phyloP scores from a whole-genome alignment of 352 stramenopile genomes.

The Phytophthora sp. region DNA sequence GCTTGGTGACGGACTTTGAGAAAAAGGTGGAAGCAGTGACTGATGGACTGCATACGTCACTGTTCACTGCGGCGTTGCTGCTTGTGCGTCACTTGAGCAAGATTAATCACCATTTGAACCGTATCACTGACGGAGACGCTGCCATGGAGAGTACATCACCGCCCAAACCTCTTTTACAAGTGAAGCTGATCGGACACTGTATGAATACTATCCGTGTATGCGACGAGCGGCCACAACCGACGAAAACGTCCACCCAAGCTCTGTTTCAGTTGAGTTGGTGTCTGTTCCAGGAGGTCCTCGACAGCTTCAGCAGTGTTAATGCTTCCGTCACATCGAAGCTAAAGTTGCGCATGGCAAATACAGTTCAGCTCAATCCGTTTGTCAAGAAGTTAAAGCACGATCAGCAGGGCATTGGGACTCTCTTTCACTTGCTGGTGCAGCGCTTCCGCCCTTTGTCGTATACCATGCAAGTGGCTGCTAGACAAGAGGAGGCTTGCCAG shows the following conservation, averaged over 20 bases:
- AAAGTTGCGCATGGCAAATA: conserved; percentile 45
- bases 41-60: conserved; percentile 41
- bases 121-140: conserved; percentile 5
- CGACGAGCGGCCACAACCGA: conserved; percentile 26
- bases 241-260: conserved; percentile 19
- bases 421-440: conserved; percentile 61
- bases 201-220: conserved; percentile 57
- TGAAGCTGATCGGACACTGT: conserved; percentile 64
- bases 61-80: conserved; percentile 60
- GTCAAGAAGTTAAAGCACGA: conserved; percentile 58
- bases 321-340: conserved; percentile 15
- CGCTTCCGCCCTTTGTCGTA: conserved; percentile 47
- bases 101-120: conserved; percentile 13
- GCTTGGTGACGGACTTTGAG: conserved; percentile 38
- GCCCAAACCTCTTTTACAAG: conserved; percentile 39
- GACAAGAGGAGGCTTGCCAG: conserved; percentile 49
- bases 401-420: conserved; percentile 48
- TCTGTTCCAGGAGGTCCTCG: conserved; percentile 61
- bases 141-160: conserved; percentile 27
- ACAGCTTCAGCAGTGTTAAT: conserved; percentile 43
- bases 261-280: conserved; percentile 76
- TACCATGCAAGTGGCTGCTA: conserved; percentile 25
- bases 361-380: conserved; percentile 50
- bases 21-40: conserved; percentile 36
- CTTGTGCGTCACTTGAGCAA: conserved; percentile 58